Conservation (phyloP, 2,329 filamentous ascomycete genomes). For the Colletotrichum sp. region DNA sequence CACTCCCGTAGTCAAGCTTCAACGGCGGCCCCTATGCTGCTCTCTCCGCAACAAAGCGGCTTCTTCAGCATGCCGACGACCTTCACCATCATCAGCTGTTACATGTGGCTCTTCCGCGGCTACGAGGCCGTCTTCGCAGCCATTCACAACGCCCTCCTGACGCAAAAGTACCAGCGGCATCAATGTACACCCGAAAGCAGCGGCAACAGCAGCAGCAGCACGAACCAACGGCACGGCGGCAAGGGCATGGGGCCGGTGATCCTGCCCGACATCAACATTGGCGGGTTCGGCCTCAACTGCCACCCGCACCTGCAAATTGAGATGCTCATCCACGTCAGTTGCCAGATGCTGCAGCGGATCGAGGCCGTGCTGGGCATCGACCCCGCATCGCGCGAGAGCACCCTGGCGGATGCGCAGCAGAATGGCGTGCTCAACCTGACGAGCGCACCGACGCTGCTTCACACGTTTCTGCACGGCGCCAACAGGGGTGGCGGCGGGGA, state of each 20-base stretch:
- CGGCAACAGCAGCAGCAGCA: neutral
- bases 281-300: neutral
- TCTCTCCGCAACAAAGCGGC: neutral
- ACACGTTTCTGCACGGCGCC: neutral
- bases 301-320: neutral
- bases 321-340: neutral
- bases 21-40: neutral
- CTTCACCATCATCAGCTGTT: neutral
- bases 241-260: neutral
- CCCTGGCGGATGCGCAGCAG: neutral
- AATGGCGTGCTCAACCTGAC: neutral
- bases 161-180: neutral
- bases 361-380: neutral
- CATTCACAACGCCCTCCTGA: neutral
- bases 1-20: neutral
- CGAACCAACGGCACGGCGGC: neutral
- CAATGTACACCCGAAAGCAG: neutral
- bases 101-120: neutral
- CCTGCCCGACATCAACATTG: neutral
- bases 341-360: neutral
- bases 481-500: neutral
- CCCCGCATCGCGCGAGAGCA: neutral
- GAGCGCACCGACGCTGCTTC: neutral
- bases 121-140: neutral
- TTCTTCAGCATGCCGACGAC: neutral